phyloP scores from a whole-genome alignment of 169 alveolate species.

The Babesia ovata region DNA sequence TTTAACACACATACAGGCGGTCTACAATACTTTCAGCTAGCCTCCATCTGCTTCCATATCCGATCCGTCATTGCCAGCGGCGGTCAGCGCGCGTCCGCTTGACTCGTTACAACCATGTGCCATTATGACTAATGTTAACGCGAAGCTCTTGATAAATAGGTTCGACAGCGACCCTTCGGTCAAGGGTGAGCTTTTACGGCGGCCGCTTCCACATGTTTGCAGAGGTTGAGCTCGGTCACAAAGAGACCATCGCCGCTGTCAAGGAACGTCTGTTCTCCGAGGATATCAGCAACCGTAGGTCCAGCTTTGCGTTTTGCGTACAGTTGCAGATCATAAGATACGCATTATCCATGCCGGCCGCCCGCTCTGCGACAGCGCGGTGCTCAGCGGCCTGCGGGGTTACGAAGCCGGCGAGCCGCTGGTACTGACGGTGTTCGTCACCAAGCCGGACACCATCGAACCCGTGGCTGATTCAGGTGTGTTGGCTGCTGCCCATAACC shows the following conservation, averaged over 20 bases:
- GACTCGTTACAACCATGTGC: not conserved
- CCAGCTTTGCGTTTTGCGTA: not conserved
- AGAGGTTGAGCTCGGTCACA: slow-evolving; percentile 29
- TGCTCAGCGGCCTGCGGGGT: slow-evolving; percentile 56
- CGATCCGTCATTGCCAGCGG: slow-evolving; percentile 44
- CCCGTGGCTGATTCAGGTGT: not conserved
- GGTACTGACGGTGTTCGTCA: slow-evolving; percentile 53
- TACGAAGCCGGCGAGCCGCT: slow-evolving; percentile 37
- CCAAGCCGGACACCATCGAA: slow-evolving; percentile 43
- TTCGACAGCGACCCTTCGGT: slow-evolving; percentile 45
- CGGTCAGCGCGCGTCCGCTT: slow-evolving; percentile 32
- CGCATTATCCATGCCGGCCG: slow-evolving; percentile 72
- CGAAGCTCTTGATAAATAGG: slow-evolving; percentile 43
- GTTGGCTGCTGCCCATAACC: not conserved
- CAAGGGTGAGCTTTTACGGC: slow-evolving; percentile 30
- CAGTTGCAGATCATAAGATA: slow-evolving; percentile 56
- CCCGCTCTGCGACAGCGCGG: slow-evolving; percentile 59
- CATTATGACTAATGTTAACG: slow-evolving; percentile 41
- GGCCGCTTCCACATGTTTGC: not conserved
- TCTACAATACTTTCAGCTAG: slow-evolving; percentile 61
- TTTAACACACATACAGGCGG: slow-evolving; percentile 32
- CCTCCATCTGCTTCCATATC: slow-evolving; percentile 64
- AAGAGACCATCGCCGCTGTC: slow-evolving; percentile 7
- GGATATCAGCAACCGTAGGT: slow-evolving; percentile 47
- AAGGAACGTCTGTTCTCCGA: slow-evolving; percentile 37